Percentiles rank a stretch among this genome's conserved stretches.
Evolutionary conservation across 2,329 filamentous ascomycete genomes (phyloP).

Genomic region (Aspergillus uvarum): DNA sequence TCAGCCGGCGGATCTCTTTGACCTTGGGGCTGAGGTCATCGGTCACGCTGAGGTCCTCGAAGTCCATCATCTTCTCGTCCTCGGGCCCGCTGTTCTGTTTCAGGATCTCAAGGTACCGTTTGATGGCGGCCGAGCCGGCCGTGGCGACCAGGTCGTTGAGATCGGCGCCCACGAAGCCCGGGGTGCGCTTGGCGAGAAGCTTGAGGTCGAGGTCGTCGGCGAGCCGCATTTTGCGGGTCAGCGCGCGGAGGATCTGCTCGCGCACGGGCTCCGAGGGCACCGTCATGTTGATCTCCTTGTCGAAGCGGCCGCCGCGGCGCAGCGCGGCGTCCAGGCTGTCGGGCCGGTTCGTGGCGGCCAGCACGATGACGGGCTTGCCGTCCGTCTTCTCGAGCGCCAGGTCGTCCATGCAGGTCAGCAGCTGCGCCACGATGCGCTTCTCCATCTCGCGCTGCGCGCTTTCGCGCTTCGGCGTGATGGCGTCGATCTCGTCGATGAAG

Average conservation of each 20-base stretch:
- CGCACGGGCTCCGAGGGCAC: constrained; percentile 79
- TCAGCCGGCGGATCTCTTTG: constrained; percentile 51
- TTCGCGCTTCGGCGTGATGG: constrained; percentile 83
- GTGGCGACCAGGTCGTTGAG: constrained; percentile 70
- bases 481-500: constrained; percentile 90
- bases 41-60: constrained; percentile 40
- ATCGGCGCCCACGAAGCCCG: constrained; percentile 91
- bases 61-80: constrained; percentile 49
- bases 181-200: constrained; percentile 75
- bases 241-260: constrained; percentile 71
- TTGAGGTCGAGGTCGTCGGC: constrained; percentile 70
- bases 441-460: constrained; percentile 85
- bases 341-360: constrained; percentile 86
- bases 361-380: constrained; percentile 78
- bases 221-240: constrained; percentile 66
- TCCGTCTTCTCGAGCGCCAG: constrained; percentile 69
- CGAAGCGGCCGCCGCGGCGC: constrained; percentile 72
- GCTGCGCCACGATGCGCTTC: constrained; percentile 77
- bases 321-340: constrained; percentile 81
- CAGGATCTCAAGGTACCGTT: constrained; percentile 57
- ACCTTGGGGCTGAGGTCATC: constrained; percentile 41
- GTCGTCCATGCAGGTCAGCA: constrained; percentile 83
- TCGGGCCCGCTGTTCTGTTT: constrained; percentile 43
- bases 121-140: constrained; percentile 64
- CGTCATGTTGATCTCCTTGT: constrained; percentile 80